Evolutionary conservation across 345 rosid genomes (phyloP), one percentile per base, ranked within the genome.

Genomic region (Melaleuca quinquenervia): DNA sequence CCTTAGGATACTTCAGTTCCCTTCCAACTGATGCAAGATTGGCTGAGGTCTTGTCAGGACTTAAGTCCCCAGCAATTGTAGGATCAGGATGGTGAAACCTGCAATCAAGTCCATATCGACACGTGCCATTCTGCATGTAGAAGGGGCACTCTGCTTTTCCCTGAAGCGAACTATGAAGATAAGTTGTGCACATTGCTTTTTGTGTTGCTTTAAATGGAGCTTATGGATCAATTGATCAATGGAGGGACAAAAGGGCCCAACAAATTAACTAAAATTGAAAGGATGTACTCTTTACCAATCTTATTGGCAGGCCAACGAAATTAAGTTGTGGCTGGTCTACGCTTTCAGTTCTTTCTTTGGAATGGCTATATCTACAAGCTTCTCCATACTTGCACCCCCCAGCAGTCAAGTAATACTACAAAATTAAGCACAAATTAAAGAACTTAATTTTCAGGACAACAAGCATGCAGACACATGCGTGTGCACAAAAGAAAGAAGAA

Each of bases 21-120:
- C 83, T 85, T 50, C 74, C 76, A 76, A 64, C 82, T 58, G 50
- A 22, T 51, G 82, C 64, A 48, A 83, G 84, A n/a, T 55, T 45
- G 83, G 83, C 54, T 8, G 44, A 82, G 21, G 87, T 64, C 29
- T 53, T 44, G 74, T 51, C 51, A 56, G 87, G 88, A 82, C 88
- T 85, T 5, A 91, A 89, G 82, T 88, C 93, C 85, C 75, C 91
- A n/a, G 29, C 87, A 58, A 85, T 85, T 29, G 89, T 88, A 36
- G 95, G 95, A 82, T 93, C 92, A 36, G 95, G 95, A 91, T 93
- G 95, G 85, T 92, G 89, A 86, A 88, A 92, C 89, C 85, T 88
- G 91, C 94, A 93, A 85, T 41, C 88, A 82, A 89, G 44, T 52
- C 94, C 94, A 91, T 88, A 92, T 82, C 87, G 88, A 89, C 95